These are phyloP conservation scores for Aspergillus persii DNA, from an alignment of 2,329 filamentous ascomycete species.

Conservation along the genomic window DNA sequence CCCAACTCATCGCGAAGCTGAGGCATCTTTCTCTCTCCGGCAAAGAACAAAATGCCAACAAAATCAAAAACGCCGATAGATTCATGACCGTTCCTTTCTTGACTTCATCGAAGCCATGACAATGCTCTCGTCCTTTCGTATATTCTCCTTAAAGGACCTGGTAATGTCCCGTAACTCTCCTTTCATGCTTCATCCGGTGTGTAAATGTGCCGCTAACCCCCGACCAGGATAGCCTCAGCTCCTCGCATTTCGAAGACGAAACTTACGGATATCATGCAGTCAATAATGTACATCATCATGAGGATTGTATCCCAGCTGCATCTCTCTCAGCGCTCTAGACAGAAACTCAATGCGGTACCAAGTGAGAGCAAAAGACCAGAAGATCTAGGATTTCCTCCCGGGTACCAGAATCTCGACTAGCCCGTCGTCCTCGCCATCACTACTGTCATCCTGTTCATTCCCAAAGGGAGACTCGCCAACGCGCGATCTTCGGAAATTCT, in stretches of 20 bases:
- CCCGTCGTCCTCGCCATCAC: slow-evolving; percentile 43
- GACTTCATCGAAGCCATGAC: neutral
- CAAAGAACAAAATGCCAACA: slow-evolving; percentile 1
- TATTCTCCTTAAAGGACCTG: neutral
- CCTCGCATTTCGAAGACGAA: neutral
- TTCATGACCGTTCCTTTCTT: neutral
- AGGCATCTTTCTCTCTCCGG: neutral
- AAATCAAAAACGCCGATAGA: neutral
- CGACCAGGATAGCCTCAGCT: neutral
- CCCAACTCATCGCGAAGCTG: neutral
- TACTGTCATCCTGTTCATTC: slow-evolving; percentile 45
- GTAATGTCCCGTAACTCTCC: neutral
- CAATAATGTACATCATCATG: slow-evolving; percentile 17
- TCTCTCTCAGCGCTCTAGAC: neutral
- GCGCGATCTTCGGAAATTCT: slow-evolving; percentile 42
- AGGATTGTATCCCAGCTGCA: slow-evolving; percentile 5
- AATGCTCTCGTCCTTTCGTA: no score
- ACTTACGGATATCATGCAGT: slow-evolving; percentile 10
- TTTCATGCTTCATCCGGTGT: neutral
- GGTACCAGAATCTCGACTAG: slow-evolving; percentile 48
- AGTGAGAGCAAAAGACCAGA: neutral
- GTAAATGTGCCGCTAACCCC: neutral
- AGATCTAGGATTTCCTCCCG: slow-evolving; percentile 34
- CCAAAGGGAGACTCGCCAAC: slow-evolving; percentile 33
- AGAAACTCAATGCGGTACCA: neutral